Percentiles rank a stretch among this genome's conserved stretches.
These are phyloP conservation scores for Cutaneotrichosporon arboriforme DNA, from an alignment of 1,284 basidiomycete genomes.

Conservation along the genomic window DNA sequence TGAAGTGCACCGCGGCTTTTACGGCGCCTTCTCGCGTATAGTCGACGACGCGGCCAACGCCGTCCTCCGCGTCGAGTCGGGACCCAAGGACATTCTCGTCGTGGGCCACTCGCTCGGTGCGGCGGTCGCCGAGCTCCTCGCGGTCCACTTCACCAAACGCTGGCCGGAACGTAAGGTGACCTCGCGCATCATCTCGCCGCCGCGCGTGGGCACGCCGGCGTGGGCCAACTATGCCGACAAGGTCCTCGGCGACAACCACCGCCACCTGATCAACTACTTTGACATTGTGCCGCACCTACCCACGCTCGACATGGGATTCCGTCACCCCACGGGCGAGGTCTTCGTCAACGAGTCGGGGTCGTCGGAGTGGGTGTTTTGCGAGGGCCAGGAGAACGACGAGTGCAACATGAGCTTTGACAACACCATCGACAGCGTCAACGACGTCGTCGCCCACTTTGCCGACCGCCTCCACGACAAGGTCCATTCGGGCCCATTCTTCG, in stretches of 20 bases:
- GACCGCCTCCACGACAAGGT: no score
- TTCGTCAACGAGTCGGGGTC: constrained; percentile 9
- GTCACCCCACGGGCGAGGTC: constrained; percentile 21
- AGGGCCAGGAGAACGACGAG: constrained; percentile 21
- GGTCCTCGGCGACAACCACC: constrained; percentile 10
- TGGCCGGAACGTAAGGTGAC: constrained; percentile 5
- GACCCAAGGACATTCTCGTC: constrained; percentile 15
- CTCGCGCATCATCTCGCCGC: constrained; percentile 18
- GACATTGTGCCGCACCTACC: constrained; percentile 26
- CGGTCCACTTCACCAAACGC: constrained; percentile 10
- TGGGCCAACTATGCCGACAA: constrained; percentile 26
- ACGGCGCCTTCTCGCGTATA: constrained; percentile 22
- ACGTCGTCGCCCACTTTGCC: no score
- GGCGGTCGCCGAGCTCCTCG: constrained; percentile 16
- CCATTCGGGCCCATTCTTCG: no score
- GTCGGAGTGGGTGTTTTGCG: constrained; percentile 13
- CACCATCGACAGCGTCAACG: no score
- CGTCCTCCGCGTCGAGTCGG: not conserved
- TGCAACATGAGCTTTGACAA: not conserved
- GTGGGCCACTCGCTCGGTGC: constrained; percentile 27
- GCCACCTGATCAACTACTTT: constrained; percentile 23
- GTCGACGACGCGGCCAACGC: not conserved
- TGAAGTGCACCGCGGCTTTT: constrained; percentile 23
- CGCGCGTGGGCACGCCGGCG: constrained; percentile 23
- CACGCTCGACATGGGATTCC: constrained; percentile 19